These are phyloP conservation scores for Pleurostoma richardsiae DNA, from an alignment of 2,329 filamentous ascomycete species.

Conservation along the genomic window DNA sequence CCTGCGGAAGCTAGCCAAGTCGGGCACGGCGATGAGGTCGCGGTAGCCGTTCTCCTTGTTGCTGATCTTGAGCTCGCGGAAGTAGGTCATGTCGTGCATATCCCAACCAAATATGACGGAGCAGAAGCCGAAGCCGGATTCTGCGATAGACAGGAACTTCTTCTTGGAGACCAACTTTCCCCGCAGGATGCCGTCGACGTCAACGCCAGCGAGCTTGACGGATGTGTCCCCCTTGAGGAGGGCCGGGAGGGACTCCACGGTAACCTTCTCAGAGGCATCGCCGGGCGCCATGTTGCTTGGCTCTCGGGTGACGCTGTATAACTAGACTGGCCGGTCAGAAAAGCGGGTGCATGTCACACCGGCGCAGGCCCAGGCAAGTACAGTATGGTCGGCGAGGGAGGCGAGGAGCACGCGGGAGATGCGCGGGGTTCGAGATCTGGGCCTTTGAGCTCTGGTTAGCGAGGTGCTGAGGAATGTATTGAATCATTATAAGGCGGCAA, in stretches of 20 bases:
- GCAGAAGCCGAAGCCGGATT: slow-evolving; percentile 85
- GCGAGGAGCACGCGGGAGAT: too few species aligned
- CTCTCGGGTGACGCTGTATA: too few species aligned
- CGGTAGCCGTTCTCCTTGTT: slow-evolving; percentile 89
- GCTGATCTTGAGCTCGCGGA: slow-evolving; percentile 77
- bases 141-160: slow-evolving; percentile 83
- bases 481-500: too few species aligned
- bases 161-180: slow-evolving; percentile 90
- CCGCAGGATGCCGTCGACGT: slow-evolving; percentile 81
- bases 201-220: slow-evolving; percentile 83
- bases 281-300: too few species aligned
- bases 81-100: slow-evolving; percentile 91
- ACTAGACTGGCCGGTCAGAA: too few species aligned
- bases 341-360: too few species aligned
- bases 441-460: too few species aligned
- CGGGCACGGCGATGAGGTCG: slow-evolving; percentile 77
- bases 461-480: too few species aligned
- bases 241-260: slow-evolving; percentile 57
- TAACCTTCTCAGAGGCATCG: slow-evolving; percentile 31
- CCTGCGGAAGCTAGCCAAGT: slow-evolving; percentile 70
- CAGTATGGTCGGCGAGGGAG: too few species aligned
- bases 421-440: too few species aligned
- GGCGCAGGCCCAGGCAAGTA: too few species aligned
- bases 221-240: slow-evolving; percentile 67
- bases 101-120: slow-evolving; percentile 95